phyloP scores from a whole-genome alignment of 2,329 filamentous ascomycete genomes.

The Ustulina deusta region DNA sequence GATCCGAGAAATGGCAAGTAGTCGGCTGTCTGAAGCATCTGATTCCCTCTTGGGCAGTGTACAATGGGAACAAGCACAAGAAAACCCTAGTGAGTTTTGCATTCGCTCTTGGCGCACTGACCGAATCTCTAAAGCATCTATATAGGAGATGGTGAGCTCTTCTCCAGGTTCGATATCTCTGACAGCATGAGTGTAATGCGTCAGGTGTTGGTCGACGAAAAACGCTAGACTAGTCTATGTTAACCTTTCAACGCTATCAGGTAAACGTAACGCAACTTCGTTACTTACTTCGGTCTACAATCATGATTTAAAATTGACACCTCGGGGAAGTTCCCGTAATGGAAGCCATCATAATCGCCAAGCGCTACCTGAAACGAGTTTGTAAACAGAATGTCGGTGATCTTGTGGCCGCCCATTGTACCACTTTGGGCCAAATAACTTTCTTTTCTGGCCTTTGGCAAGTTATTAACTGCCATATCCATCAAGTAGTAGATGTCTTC shows the following conservation, averaged over 20 bases:
- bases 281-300: conserved; percentile 54
- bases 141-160: conserved; percentile 58
- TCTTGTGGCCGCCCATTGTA: conserved; percentile 44
- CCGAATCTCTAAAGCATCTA: conserved; percentile 52
- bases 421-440: conserved; percentile 42
- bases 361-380: conserved; percentile 46
- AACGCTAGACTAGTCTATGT: conserved; percentile 46
- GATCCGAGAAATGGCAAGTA: conserved; percentile 49
- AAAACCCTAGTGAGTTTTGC: conserved; percentile 54
- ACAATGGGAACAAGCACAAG: conserved; percentile 55
- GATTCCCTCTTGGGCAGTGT: conserved; percentile 40
- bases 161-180: conserved; percentile 51
- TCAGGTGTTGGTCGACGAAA: conserved; percentile 53
- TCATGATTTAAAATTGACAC: conserved; percentile 57
- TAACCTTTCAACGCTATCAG: not conserved
- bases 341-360: conserved; percentile 31
- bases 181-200: conserved; percentile 55
- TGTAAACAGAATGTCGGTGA: conserved; percentile 46
- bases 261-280: not conserved
- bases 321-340: conserved; percentile 53
- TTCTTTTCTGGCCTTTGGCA: conserved; percentile 38
- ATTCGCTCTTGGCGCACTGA: conserved; percentile 49
- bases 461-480: conserved; percentile 40
- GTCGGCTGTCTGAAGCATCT: conserved; percentile 48
- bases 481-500: conserved; percentile 40